Percentiles rank a stretch among this genome's conserved stretches.
Conservation (phyloP, 2,329 filamentous ascomycete genomes). For the Ustulina deusta region DNA sequence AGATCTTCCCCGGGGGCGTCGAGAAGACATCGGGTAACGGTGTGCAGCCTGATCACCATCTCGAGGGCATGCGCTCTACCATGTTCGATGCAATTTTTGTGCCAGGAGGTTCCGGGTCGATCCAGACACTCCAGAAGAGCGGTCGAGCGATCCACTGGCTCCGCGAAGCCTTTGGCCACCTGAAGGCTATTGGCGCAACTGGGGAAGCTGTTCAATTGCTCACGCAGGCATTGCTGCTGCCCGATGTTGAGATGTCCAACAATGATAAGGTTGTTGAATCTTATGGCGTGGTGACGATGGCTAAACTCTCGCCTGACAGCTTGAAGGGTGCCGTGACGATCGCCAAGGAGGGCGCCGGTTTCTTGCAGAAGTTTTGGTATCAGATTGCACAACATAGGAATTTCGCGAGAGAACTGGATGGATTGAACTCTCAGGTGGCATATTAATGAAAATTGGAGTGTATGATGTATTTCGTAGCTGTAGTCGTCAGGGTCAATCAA, state of each 20-base stretch:
- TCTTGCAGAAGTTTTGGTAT: slow-evolving; percentile 77
- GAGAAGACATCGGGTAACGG: slow-evolving; percentile 64
- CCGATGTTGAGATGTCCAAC: slow-evolving; percentile 57
- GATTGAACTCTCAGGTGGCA: slow-evolving; percentile 73
- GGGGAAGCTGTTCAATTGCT: slow-evolving; percentile 78
- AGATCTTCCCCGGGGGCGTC: slow-evolving; percentile 72
- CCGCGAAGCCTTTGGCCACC: slow-evolving; percentile 82
- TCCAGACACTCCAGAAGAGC: slow-evolving; percentile 73
- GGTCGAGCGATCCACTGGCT: slow-evolving; percentile 82
- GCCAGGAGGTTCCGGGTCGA: slow-evolving; percentile 74
- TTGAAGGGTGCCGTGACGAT: slow-evolving; percentile 73
- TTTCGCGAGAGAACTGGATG: slow-evolving; percentile 79
- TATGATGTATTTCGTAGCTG: neutral
- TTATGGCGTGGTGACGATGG: slow-evolving; percentile 82
- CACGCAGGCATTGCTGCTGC: slow-evolving; percentile 59
- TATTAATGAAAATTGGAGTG: slow-evolving; percentile 61
- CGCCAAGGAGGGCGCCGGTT: slow-evolving; percentile 74
- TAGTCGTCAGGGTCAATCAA: too few species aligned
- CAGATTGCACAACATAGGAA: slow-evolving; percentile 79
- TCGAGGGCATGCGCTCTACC: slow-evolving; percentile 82
- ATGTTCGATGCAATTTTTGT: slow-evolving; percentile 86
- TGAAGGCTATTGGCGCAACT: slow-evolving; percentile 82
- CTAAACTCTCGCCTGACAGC: slow-evolving; percentile 63
- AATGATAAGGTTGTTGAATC: slow-evolving; percentile 69
- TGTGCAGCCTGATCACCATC: slow-evolving; percentile 78